Base-by-base conservation (phyloP, 106 monocot species). In the Phalaenopsis aphrodite region DNA sequence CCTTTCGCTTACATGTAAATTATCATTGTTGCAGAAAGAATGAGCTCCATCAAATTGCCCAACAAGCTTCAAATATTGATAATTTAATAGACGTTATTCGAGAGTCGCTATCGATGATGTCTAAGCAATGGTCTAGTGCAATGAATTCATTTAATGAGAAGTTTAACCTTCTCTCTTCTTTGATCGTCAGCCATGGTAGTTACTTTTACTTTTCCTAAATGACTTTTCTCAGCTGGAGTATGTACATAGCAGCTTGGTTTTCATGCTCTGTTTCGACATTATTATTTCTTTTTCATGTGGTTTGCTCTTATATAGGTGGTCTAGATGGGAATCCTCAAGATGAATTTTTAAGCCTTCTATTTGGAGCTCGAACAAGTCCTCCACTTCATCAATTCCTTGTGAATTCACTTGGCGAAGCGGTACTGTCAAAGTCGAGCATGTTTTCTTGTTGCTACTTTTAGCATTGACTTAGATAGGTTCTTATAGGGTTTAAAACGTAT, bases 351-450 rank as follows among this genome's bases (percentile, higher is more conserved):
- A 93, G 95, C 83, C 91, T 99, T 81, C 77, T 95, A 73, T 86
- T 83, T 85, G 99, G 99, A 12, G 85, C 91, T 76, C 84, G 93
- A 39, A 89, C 89, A 55, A 99, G 95, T 78, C 93, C 92, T 21
- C 84, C 99, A 69, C 99, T 99, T 79, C 94, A 99, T 76, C 99
- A 99, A 77, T 99, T 99, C 88, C 84, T 99, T 64, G 91, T 93
- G 52, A 95, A 87, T 77, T 87, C 93, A 79, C 93, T 99, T 79
- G 95, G 95, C 75, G 99, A 99, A 99, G 72, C 80, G 88, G 99
- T 99, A 95, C 36, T 17, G 49, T 75, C 56, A 83, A 76, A 19
- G 14, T 14, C 37, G 10, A 69, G 69, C 38, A 15, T 36, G 37
- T 74, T 39, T 43, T 74, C 1, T 43, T 74, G 15, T 74, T 74